phyloP scores from a whole-genome alignment of 2,329 filamentous ascomycete species.

The Bipolaris cookei region DNA sequence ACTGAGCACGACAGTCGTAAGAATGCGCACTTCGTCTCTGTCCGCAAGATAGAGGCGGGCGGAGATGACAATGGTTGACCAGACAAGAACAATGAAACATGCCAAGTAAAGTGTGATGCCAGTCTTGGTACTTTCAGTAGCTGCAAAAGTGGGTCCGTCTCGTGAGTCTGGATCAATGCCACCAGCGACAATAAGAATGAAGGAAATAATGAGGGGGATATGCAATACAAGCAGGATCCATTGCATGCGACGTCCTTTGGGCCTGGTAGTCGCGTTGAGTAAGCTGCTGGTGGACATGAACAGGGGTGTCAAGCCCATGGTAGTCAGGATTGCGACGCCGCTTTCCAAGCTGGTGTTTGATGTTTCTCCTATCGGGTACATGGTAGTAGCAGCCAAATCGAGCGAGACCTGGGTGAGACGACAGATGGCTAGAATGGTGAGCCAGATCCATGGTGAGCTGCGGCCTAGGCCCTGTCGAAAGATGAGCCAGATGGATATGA shows the following conservation, averaged over 20 bases:
- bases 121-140: constrained; percentile 45
- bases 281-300: constrained; percentile 46
- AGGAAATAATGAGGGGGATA: constrained; percentile 42
- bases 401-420: constrained; percentile 45
- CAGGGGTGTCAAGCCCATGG: constrained; percentile 44
- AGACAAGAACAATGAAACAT: constrained; percentile 43
- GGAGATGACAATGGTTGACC: constrained; percentile 46
- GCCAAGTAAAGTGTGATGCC: constrained; percentile 43
- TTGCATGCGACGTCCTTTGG: constrained; percentile 48
- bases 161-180: constrained; percentile 45
- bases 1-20: constrained; percentile 45
- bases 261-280: constrained; percentile 42
- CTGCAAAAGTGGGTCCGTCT: constrained; percentile 39
- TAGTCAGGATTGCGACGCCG: constrained; percentile 47
- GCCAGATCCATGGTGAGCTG: constrained; percentile 45
- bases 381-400: constrained; percentile 44
- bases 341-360: constrained; percentile 40
- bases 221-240: constrained; percentile 45
- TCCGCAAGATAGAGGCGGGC: constrained; percentile 44
- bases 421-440: constrained; percentile 40
- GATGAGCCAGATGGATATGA: constrained; percentile 38
- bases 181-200: constrained; percentile 46
- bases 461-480: constrained; percentile 43
- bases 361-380: constrained; percentile 28
- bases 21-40: constrained; percentile 42